These are phyloP conservation scores for Penicillium goetzii DNA, from an alignment of 495 filamentous ascomycete genomes.

Conservation along the genomic window DNA sequence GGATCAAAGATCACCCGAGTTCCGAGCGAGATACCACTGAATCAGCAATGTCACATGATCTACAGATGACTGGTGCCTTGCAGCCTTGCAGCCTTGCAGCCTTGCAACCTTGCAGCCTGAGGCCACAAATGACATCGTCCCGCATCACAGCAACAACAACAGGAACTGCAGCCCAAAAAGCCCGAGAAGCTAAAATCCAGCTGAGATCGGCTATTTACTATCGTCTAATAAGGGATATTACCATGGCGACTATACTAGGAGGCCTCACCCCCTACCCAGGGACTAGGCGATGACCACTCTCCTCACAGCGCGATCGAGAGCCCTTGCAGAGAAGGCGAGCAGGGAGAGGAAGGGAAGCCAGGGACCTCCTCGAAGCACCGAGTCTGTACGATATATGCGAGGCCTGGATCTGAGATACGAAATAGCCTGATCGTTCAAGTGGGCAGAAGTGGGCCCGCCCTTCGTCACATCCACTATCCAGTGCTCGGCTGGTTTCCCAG, in stretches of 20 bases:
- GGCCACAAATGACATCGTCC: constrained; percentile 24
- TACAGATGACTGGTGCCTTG: background rate
- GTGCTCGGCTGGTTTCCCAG: constrained; percentile 36
- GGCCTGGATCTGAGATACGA: constrained; percentile 18
- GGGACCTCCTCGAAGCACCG: constrained; percentile 11
- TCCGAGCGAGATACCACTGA: background rate
- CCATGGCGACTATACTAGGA: constrained; percentile 31
- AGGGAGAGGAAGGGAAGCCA: constrained; percentile 14
- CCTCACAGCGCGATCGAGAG: constrained; percentile 23
- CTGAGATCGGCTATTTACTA: constrained; percentile 20
- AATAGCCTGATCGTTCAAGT: constrained; percentile 20
- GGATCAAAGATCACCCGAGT: constrained; percentile 7
- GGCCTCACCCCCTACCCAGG: constrained; percentile 14
- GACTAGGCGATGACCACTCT: constrained; percentile 9
- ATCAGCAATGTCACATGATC: constrained; percentile 2
- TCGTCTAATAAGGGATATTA: constrained; percentile 22
- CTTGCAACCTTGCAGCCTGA: constrained; percentile 18
- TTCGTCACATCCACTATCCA: constrained; percentile 23
- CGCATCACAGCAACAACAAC: constrained; percentile 10
- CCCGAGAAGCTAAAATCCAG: constrained; percentile 17
- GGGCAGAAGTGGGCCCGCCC: constrained; percentile 26
- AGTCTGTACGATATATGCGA: constrained; percentile 12
- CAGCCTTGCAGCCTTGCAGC: background rate
- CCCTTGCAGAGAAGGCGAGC: constrained; percentile 30
- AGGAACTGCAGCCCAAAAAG: constrained; percentile 12